Evolutionary conservation across 805 yeast genomes (phyloP).

Genomic region (Ogataea siamensis): DNA sequence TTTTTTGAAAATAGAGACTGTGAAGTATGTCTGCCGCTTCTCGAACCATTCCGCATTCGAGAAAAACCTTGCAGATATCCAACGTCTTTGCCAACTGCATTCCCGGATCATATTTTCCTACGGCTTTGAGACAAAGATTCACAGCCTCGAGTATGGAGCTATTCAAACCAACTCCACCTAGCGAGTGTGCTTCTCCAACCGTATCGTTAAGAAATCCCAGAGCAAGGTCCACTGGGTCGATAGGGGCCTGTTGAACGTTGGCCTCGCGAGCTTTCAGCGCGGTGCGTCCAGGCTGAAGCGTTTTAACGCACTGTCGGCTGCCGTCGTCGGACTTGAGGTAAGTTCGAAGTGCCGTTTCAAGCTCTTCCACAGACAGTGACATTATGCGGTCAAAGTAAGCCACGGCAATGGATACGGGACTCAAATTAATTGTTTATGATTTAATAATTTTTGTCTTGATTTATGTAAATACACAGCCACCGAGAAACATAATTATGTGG

Average conservation of each 20-base stretch:
- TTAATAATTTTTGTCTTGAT: neutral
- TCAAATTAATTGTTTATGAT: constrained; percentile 1
- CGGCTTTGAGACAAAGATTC: constrained; percentile 14
- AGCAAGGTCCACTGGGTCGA: constrained; percentile 13
- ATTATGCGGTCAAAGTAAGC: neutral
- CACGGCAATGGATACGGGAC: constrained; percentile 1
- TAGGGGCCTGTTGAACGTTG: constrained; percentile 3
- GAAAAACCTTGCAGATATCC: constrained; percentile 2
- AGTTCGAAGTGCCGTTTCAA: constrained; percentile 9
- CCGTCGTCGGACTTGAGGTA: constrained; percentile 9
- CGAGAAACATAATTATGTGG: neutral
- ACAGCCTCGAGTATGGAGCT: constrained; percentile 6
- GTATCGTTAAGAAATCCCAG: constrained; percentile 11
- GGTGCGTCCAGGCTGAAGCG: constrained; percentile 1
- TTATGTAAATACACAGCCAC: constrained; percentile 11
- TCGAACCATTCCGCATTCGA: neutral
- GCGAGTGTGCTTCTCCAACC: constrained; percentile 3
- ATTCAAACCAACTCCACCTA: constrained; percentile 1
- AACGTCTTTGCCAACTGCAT: constrained; percentile 3
- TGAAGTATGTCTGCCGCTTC: neutral
- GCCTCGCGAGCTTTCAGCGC: constrained; percentile 12
- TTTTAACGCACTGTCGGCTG: too few species aligned
- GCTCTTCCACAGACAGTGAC: constrained; percentile 9
- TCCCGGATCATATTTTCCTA: constrained; percentile 1
- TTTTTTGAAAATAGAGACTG: neutral